Evolutionary conservation across 2,329 filamentous ascomycete genomes (phyloP), one percentile per base, ranked within the genome.

Genomic region (Cladophialophora chaetospira): DNA sequence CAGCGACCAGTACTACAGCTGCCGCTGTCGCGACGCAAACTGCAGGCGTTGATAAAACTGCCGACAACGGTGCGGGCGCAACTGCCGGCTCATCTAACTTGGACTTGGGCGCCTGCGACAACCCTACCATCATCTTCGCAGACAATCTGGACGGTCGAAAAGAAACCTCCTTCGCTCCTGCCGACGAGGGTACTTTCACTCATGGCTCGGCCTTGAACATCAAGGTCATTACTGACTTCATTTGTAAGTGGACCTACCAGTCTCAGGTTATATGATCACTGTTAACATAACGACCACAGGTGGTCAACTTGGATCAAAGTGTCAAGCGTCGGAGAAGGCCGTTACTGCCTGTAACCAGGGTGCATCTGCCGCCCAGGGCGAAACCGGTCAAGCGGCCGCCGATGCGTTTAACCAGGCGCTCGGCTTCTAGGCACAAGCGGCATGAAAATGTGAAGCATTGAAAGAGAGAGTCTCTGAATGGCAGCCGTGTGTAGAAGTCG

Each of bases 121-220:
- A 77, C 63, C 75, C 79, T 4, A 73, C 75, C 57, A 78, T 83
- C 65, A 66, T 72, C 53, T 83, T 82, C 69, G 77, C 75, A 26
- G 64, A 63, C 2, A 42, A 76, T 10, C 72, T 79, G 40, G 77
- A 82, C 64, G 78, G 79, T 42, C 77, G 77, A 64, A 69, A 77
- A 31, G 69, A 74, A 26, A 64, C 70, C 23, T 71, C 74, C 11
- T 80, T 79, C 60, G 70, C 75, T 62, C 71, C 77, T 33, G 67
- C 66, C 8, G 73, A 79, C 67, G 64, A 72, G 65, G 53, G 61
- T 29, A 68, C 66, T 66, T 83, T 82, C 71, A 74, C 72, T 68
- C 81, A 83, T 69, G 79, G 79, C 51, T 80, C 78, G 3, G 80
- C 79, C 5, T 67, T 74, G 36, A 75, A 75, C 65, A 79, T 80